phyloP scores from a whole-genome alignment of 2,329 filamentous ascomycete species.

The Tolypocladium cylindrosporum region DNA sequence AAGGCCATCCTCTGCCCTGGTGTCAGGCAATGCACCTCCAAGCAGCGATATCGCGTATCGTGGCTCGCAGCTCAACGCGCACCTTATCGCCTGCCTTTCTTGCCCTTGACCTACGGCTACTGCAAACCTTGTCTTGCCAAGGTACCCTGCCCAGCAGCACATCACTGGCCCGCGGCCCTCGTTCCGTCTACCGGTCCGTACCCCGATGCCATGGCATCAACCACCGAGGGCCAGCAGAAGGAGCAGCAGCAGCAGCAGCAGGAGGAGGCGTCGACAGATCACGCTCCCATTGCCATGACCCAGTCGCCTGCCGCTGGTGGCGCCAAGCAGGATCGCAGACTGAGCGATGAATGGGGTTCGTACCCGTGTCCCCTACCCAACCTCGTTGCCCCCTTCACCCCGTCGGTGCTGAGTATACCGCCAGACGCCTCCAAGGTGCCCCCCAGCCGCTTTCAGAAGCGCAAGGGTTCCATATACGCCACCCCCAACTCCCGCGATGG shows the following conservation, averaged over 20 bases:
- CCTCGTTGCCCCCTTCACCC: neutral
- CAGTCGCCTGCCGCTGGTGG: slow-evolving; percentile 17
- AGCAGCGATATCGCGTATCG: neutral
- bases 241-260: slow-evolving; percentile 8
- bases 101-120: neutral
- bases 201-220: neutral
- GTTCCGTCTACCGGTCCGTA: neutral
- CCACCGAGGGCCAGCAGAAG: neutral
- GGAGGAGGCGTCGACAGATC: slow-evolving; percentile 7
- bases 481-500: slow-evolving; percentile 56
- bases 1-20: neutral
- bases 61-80: neutral
- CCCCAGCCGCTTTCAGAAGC: slow-evolving; percentile 59
- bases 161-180: neutral
- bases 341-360: slow-evolving; percentile 41
- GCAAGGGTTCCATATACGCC: slow-evolving; percentile 58
- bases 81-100: neutral
- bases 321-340: slow-evolving; percentile 21
- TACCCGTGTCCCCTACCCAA: slow-evolving; percentile 1
- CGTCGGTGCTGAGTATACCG: neutral
- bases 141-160: neutral
- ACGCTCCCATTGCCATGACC: slow-evolving; percentile 12
- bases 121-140: neutral
- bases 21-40: neutral
- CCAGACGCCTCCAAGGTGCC: slow-evolving; percentile 57